Conservation (phyloP, 176 grass and related monocot species). For the Thalia dealbata region DNA sequence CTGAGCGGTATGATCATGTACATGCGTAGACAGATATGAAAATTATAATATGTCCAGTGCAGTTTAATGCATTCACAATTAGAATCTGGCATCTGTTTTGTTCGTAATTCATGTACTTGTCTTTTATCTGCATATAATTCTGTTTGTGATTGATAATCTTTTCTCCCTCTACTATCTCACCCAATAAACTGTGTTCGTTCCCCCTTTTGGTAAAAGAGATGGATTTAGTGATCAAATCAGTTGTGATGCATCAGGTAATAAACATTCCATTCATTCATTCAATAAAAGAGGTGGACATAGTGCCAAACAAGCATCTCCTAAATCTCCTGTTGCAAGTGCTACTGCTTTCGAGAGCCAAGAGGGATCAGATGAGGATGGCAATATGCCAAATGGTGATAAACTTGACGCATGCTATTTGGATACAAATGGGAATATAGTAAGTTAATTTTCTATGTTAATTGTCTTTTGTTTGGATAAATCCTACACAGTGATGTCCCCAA, state of each 20-base stretch:
- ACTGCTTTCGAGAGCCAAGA: constrained; percentile 48
- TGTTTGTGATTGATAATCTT: not conserved
- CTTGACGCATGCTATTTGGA: constrained; percentile 34
- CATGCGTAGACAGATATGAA: too few relatives aligned
- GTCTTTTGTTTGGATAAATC: not conserved
- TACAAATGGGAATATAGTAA: constrained; percentile 54
- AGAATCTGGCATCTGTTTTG: too few relatives aligned
- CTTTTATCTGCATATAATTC: not conserved
- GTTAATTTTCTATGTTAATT: constrained; percentile 12
- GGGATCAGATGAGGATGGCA: constrained; percentile 72
- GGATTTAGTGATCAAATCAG: not conserved
- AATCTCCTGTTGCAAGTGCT: constrained; percentile 46
- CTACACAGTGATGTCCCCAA: too few relatives aligned
- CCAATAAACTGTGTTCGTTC: not conserved
- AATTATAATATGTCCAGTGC: too few relatives aligned
- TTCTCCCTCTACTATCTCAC: not conserved
- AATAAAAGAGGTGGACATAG: constrained; percentile 44
- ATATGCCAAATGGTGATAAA: constrained; percentile 41
- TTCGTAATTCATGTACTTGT: too few relatives aligned
- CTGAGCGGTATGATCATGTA: too few relatives aligned
- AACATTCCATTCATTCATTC: constrained; percentile 30
- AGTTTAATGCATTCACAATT: too few relatives aligned
- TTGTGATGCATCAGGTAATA: constrained; percentile 27
- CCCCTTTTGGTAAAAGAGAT: not conserved
- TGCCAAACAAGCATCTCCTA: constrained; percentile 55